A percentile compares a stretch with the other conserved stretches of the same genome.
These are phyloP conservation scores for Candida freyschussii DNA, from an alignment of 1,139 yeast species.

Conservation along the genomic window DNA sequence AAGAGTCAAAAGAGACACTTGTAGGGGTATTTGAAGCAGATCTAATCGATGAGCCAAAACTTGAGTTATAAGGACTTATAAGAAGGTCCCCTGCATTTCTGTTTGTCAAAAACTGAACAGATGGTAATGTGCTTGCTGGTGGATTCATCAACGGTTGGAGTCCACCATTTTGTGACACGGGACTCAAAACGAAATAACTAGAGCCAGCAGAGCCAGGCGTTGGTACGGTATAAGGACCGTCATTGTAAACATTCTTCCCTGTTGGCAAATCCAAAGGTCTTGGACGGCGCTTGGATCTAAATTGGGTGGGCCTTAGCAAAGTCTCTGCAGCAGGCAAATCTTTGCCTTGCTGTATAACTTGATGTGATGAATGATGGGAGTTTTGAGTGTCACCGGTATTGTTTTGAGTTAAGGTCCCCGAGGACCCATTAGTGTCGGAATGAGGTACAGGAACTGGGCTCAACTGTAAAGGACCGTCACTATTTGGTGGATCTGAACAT, in stretches of 20 bases:
- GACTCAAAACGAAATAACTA: conserved; percentile 10
- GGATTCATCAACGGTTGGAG: conserved; percentile 2
- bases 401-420: no score
- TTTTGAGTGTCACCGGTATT: no score
- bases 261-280: conserved; percentile 19
- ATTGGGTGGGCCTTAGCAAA: conserved; percentile 20
- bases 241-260: conserved; percentile 16
- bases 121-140: conserved; percentile 11
- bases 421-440: conserved; percentile 4
- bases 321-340: conserved; percentile 17
- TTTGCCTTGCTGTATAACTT: conserved; percentile 8
- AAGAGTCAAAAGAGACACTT: conserved; percentile 7
- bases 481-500: conserved; percentile 2
- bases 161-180: conserved; percentile 4
- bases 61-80: conserved; percentile 21
- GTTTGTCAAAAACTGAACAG: conserved; percentile 12
- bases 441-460: background rate
- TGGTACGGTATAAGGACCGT: conserved; percentile 20
- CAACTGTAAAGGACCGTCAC: no score
- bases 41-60: conserved; percentile 10
- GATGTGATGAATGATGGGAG: conserved; percentile 4
- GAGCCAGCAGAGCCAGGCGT: conserved; percentile 22
- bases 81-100: conserved; percentile 9
- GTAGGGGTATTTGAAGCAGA: conserved; percentile 14
- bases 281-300: conserved; percentile 25